Conservation (phyloP, 176 grass and related monocot genomes). For the Pontederia crassipes region DNA sequence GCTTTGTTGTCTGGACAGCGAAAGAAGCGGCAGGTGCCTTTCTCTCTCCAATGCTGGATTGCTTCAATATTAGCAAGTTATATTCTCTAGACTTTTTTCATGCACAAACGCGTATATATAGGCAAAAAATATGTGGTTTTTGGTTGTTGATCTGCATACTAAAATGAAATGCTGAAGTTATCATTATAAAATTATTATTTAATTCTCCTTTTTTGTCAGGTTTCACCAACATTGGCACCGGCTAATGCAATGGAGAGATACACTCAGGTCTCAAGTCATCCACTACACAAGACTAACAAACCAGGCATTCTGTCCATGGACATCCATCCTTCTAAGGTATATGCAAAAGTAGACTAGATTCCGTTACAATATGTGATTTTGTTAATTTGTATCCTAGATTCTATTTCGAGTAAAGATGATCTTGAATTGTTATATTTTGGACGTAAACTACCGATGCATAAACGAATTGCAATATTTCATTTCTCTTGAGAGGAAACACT, state of each 20-base stretch:
- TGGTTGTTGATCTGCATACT: too few relatives aligned
- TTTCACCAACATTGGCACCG: slow-evolving; percentile 48
- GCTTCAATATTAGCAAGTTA: not conserved
- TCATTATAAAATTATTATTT: not conserved
- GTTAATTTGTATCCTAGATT: slow-evolving; percentile 3
- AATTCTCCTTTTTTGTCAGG: slow-evolving; percentile 23
- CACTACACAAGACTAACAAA: slow-evolving; percentile 95
- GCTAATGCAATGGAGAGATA: slow-evolving; percentile 75
- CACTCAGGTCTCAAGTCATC: slow-evolving; percentile 87
- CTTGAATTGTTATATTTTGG: too few relatives aligned
- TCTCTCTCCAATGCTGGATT: not conserved
- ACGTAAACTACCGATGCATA: too few relatives aligned
- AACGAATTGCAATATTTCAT: too few relatives aligned
- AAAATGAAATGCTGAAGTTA: too few relatives aligned
- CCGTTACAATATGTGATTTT: not conserved
- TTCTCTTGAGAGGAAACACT: too few relatives aligned
- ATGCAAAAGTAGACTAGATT: slow-evolving; percentile 13
- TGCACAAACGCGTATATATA: too few relatives aligned
- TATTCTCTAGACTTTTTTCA: too few relatives aligned
- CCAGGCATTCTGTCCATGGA: slow-evolving; percentile 94
- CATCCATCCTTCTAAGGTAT: slow-evolving; percentile 91
- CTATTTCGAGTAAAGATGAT: too few relatives aligned
- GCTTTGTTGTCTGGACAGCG: slow-evolving; percentile 84
- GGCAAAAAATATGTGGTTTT: too few relatives aligned
- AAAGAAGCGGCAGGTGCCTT: slow-evolving; percentile 88